Percentiles rank a stretch among this genome's conserved stretches.
phyloP scores from a whole-genome alignment of 441 rosid genomes.

The Gossypium lobatum region DNA sequence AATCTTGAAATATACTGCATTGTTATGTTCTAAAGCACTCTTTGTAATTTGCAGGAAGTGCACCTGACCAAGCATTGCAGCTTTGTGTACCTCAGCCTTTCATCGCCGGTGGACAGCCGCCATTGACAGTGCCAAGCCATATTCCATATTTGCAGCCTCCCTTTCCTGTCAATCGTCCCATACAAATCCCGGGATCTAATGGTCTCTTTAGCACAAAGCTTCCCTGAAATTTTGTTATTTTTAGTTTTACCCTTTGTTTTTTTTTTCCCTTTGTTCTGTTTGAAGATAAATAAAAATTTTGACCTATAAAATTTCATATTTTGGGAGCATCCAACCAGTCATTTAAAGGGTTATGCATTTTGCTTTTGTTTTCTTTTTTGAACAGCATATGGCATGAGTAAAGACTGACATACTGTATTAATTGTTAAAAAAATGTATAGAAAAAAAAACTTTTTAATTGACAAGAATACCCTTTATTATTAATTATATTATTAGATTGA shows the following conservation, averaged over 20 bases:
- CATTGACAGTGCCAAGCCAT: slow-evolving; percentile 39
- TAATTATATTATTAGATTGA: too few relatives aligned
- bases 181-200: slow-evolving; percentile 44
- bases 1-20: neutral
- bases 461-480: too few relatives aligned
- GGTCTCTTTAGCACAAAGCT: slow-evolving; percentile 44
- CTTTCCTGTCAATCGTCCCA: slow-evolving; percentile 34
- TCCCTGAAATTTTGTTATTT: slow-evolving; percentile 23
- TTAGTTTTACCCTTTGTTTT: neutral
- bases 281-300: slow-evolving; percentile 25
- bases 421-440: too few relatives aligned
- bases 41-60: slow-evolving; percentile 32
- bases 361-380: neutral
- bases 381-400: neutral
- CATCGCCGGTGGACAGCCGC: slow-evolving; percentile 42
- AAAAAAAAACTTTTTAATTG: too few relatives aligned
- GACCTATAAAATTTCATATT: slow-evolving; percentile 18
- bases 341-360: neutral
- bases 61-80: slow-evolving; percentile 48
- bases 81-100: slow-evolving; percentile 43
- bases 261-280: neutral
- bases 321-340: slow-evolving; percentile 8
- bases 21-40: neutral
- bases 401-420: too few relatives aligned
- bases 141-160: slow-evolving; percentile 52